phyloP scores from a whole-genome alignment of 176 grass and related monocot genomes.

The Eragrostis nindensis region DNA sequence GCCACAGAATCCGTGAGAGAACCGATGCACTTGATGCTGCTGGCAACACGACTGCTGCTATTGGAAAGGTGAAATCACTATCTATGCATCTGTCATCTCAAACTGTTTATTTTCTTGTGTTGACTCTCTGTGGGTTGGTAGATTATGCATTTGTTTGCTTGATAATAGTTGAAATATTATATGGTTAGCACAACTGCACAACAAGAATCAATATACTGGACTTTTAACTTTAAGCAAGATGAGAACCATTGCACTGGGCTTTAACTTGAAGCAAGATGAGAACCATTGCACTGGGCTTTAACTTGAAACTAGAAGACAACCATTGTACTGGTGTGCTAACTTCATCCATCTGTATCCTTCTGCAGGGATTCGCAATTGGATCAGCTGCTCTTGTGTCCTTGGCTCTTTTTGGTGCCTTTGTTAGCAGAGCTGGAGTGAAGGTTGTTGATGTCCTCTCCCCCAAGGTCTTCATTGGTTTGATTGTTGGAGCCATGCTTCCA shows the following conservation, averaged over 20 bases:
- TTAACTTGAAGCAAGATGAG: background rate
- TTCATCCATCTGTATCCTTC: constrained; percentile 11
- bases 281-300: background rate
- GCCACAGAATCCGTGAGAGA: constrained; percentile 92
- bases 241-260: background rate
- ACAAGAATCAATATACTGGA: background rate
- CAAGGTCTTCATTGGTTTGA: constrained; percentile 82
- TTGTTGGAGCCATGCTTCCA: constrained; percentile 93
- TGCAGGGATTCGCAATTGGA: constrained; percentile 91
- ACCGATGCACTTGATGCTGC: constrained; percentile 94
- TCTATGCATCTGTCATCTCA: background rate
- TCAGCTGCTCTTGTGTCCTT: constrained; percentile 86
- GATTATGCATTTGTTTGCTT: constrained; percentile 3
- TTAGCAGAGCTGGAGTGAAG: constrained; percentile 74
- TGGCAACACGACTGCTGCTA: constrained; percentile 92
- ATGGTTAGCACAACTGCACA: background rate
- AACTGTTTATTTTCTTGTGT: constrained; percentile 12
- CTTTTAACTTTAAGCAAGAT: too few species aligned
- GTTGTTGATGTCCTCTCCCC: constrained; percentile 78
- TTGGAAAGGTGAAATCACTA: constrained; percentile 68
- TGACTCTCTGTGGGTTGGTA: background rate
- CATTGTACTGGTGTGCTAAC: background rate
- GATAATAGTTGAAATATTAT: constrained; percentile 2
- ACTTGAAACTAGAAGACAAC: background rate
- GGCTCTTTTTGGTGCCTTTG: constrained; percentile 84